Evolutionary conservation across 1,284 basidiomycete species (phyloP).

Genomic region (Cystobasidium pallidum): DNA sequence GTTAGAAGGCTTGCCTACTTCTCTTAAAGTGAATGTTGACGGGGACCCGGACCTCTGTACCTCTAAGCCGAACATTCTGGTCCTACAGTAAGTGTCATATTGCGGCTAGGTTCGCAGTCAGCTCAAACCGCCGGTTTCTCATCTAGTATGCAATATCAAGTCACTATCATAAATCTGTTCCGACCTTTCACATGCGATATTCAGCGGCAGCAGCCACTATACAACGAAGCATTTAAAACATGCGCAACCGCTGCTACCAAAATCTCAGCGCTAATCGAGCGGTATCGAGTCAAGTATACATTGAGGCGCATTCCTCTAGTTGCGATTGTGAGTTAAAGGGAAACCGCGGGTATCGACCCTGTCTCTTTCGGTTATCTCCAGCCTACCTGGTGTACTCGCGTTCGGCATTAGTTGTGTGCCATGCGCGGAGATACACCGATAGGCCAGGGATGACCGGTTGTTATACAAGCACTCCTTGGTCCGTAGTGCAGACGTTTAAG

Average conservation of each 20-base stretch:
- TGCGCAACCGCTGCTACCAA: constrained; percentile 24
- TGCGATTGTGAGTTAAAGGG: constrained; percentile 12
- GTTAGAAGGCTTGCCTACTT: not conserved
- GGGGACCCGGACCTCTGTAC: not conserved
- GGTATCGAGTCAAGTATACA: constrained; percentile 30
- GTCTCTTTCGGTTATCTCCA: not conserved
- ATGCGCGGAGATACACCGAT: not conserved
- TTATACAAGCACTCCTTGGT: too few relatives aligned
- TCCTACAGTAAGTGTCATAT: constrained; percentile 10
- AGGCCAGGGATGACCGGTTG: too few relatives aligned
- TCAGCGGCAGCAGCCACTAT: not conserved
- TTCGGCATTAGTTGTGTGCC: too few relatives aligned
- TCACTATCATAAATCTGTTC: constrained; percentile 25
- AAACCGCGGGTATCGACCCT: not conserved
- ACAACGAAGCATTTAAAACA: constrained; percentile 26
- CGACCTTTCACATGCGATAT: constrained; percentile 21
- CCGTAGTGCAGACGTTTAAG: too few relatives aligned
- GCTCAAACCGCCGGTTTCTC: not conserved
- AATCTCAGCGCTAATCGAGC: constrained; percentile 21
- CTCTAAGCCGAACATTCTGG: not conserved
- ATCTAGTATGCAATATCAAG: constrained; percentile 27
- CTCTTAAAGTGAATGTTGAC: constrained; percentile 1
- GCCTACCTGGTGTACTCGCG: not conserved
- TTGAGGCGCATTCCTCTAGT: constrained; percentile 31
- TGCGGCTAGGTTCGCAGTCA: not conserved